A percentile compares a stretch with the other conserved stretches of the same genome.
These are phyloP conservation scores for Phytophthora podocarpi DNA, from an alignment of 352 stramenopile genomes.

Conservation along the genomic window DNA sequence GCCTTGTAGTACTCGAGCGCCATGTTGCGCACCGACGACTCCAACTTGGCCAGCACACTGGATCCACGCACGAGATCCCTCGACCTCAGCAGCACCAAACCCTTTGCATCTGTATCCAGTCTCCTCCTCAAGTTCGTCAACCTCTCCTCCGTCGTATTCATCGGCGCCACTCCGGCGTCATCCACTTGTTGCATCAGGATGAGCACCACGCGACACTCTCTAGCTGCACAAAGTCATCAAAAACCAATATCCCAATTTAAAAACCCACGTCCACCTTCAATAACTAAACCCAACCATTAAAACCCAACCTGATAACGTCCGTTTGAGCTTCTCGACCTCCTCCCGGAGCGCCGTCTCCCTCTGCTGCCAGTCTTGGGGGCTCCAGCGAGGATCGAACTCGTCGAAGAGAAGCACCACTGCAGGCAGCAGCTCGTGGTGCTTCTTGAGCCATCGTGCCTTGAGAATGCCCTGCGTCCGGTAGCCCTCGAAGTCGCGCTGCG, in stretches of 20 bases:
- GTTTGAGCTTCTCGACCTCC: slow-evolving; percentile 76
- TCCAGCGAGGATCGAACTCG: slow-evolving; percentile 84
- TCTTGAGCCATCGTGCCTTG: slow-evolving; percentile 87
- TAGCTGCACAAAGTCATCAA: slow-evolving; percentile 39
- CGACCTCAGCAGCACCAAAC: slow-evolving; percentile 64
- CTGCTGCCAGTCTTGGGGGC: slow-evolving; percentile 67
- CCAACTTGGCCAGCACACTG: slow-evolving; percentile 71
- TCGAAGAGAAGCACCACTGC: slow-evolving; percentile 85
- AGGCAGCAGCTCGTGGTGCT: slow-evolving; percentile 83
- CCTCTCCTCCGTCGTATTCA: slow-evolving; percentile 78
- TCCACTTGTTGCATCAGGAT: slow-evolving; percentile 85
- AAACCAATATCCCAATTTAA: no score
- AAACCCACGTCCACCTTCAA: neutral
- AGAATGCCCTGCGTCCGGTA: slow-evolving; percentile 73
- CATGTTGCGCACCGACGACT: slow-evolving; percentile 72
- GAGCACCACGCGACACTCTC: slow-evolving; percentile 81
- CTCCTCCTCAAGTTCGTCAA: slow-evolving; percentile 67
- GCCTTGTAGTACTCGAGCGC: slow-evolving; percentile 90
- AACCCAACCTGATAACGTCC: slow-evolving; percentile 48
- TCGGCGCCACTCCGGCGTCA: slow-evolving; percentile 57
- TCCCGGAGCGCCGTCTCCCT: slow-evolving; percentile 74
- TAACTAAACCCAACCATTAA: neutral
- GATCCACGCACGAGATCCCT: slow-evolving; percentile 70
- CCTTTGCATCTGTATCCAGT: slow-evolving; percentile 80
- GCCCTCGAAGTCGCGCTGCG: slow-evolving; percentile 82